These are phyloP conservation scores for Phytophthora pistaciae DNA, from an alignment of 352 stramenopile species.

Conservation along the genomic window DNA sequence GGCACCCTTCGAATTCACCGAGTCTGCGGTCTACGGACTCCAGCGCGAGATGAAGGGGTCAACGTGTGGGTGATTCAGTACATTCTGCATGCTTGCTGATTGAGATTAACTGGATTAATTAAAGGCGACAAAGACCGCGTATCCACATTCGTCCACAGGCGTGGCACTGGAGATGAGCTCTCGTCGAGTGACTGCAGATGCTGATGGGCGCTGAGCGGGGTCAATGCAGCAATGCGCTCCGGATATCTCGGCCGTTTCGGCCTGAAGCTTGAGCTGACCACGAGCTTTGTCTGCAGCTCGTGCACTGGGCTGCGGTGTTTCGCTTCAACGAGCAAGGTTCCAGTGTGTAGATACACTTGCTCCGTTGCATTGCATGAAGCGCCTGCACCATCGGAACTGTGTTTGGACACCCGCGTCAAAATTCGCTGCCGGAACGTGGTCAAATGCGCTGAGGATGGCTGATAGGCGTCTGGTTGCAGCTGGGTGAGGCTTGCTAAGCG, in stretches of 20 bases:
- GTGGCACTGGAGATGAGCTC: conserved; percentile 24
- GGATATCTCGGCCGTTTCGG: conserved; percentile 14
- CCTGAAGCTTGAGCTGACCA: background rate
- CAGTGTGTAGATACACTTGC: background rate
- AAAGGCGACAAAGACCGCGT: background rate
- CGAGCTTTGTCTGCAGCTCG: background rate
- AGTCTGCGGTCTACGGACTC: background rate
- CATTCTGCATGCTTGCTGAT: conserved; percentile 10
- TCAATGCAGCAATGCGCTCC: conserved; percentile 24
- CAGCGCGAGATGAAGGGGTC: too few species aligned
- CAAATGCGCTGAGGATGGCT: background rate
- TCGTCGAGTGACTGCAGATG: conserved; percentile 3
- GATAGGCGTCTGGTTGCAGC: conserved; percentile 3
- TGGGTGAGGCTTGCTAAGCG: conserved; percentile 6
- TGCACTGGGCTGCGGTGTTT: background rate
- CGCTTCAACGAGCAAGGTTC: background rate
- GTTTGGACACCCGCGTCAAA: background rate
- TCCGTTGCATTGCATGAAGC: background rate
- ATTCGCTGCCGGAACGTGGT: background rate
- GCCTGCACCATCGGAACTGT: background rate
- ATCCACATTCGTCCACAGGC: conserved; percentile 33
- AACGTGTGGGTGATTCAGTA: too few species aligned
- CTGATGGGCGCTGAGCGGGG: conserved; percentile 16
- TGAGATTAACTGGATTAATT: conserved; percentile 18
- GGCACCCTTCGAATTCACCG: background rate